Percentiles rank a stretch among this genome's conserved stretches.
Evolutionary conservation across 352 stramenopile species (phyloP).

Genomic region (Pythium brachiatum): DNA sequence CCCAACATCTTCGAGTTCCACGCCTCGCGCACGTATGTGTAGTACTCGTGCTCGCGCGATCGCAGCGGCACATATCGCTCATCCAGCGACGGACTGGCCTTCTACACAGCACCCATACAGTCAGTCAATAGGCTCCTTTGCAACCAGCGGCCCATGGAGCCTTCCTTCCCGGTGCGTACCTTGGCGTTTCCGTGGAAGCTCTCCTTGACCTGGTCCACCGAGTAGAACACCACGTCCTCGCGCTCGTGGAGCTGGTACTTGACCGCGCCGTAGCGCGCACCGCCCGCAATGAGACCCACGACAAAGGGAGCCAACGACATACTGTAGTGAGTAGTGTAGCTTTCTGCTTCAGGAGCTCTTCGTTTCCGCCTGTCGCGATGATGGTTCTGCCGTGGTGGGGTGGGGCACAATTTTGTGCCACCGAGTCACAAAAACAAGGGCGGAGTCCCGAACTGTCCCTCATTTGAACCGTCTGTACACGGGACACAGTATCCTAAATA

Average conservation of each 20-base stretch:
- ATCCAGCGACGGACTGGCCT: conserved; percentile 24
- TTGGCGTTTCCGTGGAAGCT: conserved; percentile 41
- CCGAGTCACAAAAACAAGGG: conserved; percentile 24
- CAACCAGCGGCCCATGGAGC: neutral
- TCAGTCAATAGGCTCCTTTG: neutral
- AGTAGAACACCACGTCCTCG: conserved; percentile 70
- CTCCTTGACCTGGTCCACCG: conserved; percentile 57
- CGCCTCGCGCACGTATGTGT: conserved; percentile 61
- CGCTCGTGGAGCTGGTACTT: conserved; percentile 73
- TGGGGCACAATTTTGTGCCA: conserved; percentile 1
- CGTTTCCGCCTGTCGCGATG: neutral
- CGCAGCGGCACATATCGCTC: conserved; percentile 63
- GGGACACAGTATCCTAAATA: neutral
- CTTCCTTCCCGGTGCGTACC: conserved; percentile 11
- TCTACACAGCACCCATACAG: neutral
- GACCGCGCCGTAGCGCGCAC: conserved; percentile 59
- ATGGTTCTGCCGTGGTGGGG: conserved; percentile 14
- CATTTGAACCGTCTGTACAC: neutral
- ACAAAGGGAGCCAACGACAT: conserved; percentile 77
- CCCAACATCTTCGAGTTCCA: conserved; percentile 72
- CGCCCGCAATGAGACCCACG: conserved; percentile 56
- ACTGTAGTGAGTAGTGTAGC: neutral
- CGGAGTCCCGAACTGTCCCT: conserved; percentile 6
- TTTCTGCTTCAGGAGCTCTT: conserved; percentile 13
- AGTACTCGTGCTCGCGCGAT: conserved; percentile 80